A percentile compares a stretch with the other conserved stretches of the same genome.
phyloP scores from a whole-genome alignment of 2,329 filamentous ascomycete species.

The Penicillium aurantiogriseum region DNA sequence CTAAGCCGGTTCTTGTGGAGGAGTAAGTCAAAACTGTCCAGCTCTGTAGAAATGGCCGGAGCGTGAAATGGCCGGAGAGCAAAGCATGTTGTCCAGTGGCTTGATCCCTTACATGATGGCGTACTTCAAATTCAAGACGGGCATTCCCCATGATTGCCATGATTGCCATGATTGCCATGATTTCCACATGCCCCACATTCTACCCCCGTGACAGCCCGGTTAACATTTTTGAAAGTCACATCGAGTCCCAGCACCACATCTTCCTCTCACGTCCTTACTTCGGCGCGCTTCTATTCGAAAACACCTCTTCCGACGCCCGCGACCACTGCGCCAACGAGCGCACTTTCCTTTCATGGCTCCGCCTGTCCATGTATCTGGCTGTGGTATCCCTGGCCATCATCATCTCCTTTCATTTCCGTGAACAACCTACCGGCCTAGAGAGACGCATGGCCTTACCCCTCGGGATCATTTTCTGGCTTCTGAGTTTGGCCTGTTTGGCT shows the following conservation, averaged over 20 bases:
- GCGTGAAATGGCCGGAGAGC: neutral
- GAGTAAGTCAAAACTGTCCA: slow-evolving; percentile 39
- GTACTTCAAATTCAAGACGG: neutral
- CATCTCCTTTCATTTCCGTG: slow-evolving; percentile 86
- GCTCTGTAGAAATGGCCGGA: neutral
- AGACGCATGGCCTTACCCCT: slow-evolving; percentile 75
- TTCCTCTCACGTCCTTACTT: slow-evolving; percentile 57
- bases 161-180: neutral
- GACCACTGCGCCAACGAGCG: slow-evolving; percentile 67
- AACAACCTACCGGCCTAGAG: slow-evolving; percentile 68
- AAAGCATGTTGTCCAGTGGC: neutral
- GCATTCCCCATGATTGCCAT: neutral
- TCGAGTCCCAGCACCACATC: slow-evolving; percentile 37
- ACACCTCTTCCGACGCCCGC: slow-evolving; percentile 63
- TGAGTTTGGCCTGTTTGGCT: slow-evolving; percentile 72
- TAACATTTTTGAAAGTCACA: slow-evolving; percentile 21
- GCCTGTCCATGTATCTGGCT: slow-evolving; percentile 85
- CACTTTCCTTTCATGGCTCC: slow-evolving; percentile 86
- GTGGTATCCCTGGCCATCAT: slow-evolving; percentile 88
- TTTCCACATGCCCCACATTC: neutral
- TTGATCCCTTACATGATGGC: slow-evolving; percentile 5
- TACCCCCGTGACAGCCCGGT: neutral
- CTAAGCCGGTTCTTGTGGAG: slow-evolving; percentile 51
- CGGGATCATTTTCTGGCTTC: slow-evolving; percentile 81
- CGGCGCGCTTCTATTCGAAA: slow-evolving; percentile 64